These are phyloP conservation scores for Leishmania martiniquensis DNA, from an alignment of 208 protist genomes.

Conservation along the genomic window DNA sequence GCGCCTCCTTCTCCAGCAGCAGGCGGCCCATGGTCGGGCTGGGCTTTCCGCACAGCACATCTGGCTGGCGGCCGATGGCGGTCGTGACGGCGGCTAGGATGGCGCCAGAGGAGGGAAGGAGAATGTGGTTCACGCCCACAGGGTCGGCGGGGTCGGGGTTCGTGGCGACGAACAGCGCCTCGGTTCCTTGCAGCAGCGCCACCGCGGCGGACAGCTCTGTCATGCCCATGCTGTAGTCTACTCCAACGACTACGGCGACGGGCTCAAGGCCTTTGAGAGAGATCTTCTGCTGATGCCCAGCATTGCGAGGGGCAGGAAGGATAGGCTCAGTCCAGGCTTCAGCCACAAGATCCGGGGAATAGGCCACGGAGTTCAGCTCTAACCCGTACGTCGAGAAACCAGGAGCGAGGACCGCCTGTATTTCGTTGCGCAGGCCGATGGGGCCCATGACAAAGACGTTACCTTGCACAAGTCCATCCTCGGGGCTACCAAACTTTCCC, in stretches of 20 bases:
- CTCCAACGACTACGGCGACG: slow-evolving; percentile 60
- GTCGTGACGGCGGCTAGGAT: slow-evolving; percentile 44
- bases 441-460: slow-evolving; percentile 74
- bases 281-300: slow-evolving; percentile 11
- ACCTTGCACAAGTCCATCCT: slow-evolving; percentile 34
- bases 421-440: slow-evolving; percentile 58
- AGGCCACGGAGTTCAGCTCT: slow-evolving; percentile 51
- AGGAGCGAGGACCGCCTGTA: slow-evolving; percentile 49
- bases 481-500: slow-evolving; percentile 23
- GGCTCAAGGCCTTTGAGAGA: slow-evolving; percentile 49
- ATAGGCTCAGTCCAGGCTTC: slow-evolving; percentile 33
- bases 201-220: slow-evolving; percentile 53
- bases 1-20: slow-evolving; percentile 48
- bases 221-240: slow-evolving; percentile 67
- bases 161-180: slow-evolving; percentile 53
- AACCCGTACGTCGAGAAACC: slow-evolving; percentile 66
- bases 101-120: slow-evolving; percentile 54
- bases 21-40: slow-evolving; percentile 46
- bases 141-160: slow-evolving; percentile 77
- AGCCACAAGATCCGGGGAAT: slow-evolving; percentile 30
- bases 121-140: slow-evolving; percentile 22
- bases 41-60: slow-evolving; percentile 70
- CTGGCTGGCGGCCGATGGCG: slow-evolving; percentile 39
- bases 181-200: slow-evolving; percentile 31
- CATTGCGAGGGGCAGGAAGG: slow-evolving; percentile 39